These are phyloP conservation scores for Malbranchea cinnamomea DNA, from an alignment of 2,329 filamentous ascomycete genomes.

Conservation along the genomic window DNA sequence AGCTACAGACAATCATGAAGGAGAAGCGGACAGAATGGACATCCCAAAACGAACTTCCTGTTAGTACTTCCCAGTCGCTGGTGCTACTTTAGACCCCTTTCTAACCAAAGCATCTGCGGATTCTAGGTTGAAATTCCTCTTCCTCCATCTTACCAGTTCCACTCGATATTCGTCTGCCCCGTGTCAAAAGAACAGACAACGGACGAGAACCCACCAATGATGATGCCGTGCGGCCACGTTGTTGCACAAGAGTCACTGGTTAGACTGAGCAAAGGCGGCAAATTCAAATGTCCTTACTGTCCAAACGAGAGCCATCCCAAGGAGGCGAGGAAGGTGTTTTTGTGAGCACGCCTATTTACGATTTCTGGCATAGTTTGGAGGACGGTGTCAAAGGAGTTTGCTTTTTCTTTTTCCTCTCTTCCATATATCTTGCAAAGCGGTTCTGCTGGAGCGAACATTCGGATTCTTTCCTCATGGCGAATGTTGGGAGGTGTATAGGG, in stretches of 20 bases:
- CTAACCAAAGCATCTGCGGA: not conserved
- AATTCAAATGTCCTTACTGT: slow-evolving; percentile 95
- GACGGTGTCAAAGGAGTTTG: not conserved
- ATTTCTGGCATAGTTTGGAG: not conserved
- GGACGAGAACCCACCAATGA: slow-evolving; percentile 85
- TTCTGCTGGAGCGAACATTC: too few relatives aligned
- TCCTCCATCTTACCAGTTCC: slow-evolving; percentile 56
- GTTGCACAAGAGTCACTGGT: slow-evolving; percentile 73
- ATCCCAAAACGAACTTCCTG: slow-evolving; percentile 74
- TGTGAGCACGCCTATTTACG: slow-evolving; percentile 32
- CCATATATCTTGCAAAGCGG: not conserved
- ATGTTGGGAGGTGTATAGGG: too few relatives aligned
- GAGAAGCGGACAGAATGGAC: slow-evolving; percentile 92
- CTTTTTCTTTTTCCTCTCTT: not conserved
- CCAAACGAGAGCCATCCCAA: slow-evolving; percentile 65
- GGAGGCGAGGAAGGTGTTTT: slow-evolving; percentile 59
- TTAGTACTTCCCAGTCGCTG: slow-evolving; percentile 42
- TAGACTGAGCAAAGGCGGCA: slow-evolving; percentile 59
- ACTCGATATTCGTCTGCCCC: slow-evolving; percentile 94
- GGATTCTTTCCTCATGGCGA: too few relatives aligned
- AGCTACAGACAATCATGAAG: slow-evolving; percentile 75
- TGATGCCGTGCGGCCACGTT: slow-evolving; percentile 90
- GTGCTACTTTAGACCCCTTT: slow-evolving; percentile 39
- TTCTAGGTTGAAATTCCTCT: slow-evolving; percentile 48
- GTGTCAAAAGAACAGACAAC: slow-evolving; percentile 95